Evolutionary conservation across 2,329 filamentous ascomycete genomes (phyloP), one percentile per base, ranked within the genome.

Genomic region (Nigrospora sphaerica): DNA sequence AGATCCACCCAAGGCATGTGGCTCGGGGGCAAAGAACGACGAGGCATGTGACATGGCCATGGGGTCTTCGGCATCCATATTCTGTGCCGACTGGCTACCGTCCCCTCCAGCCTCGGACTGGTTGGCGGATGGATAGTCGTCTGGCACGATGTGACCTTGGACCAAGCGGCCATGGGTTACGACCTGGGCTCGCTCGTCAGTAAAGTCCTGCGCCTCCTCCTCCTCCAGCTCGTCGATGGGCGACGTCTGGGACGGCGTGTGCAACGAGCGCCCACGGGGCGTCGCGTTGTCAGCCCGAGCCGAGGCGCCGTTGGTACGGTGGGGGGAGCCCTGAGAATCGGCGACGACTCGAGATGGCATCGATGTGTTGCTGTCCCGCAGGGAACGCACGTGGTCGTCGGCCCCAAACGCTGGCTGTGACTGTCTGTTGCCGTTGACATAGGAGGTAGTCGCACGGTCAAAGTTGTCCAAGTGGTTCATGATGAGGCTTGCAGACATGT

Each of bases 61-160:
- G 13, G 86, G 81, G 53, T 95, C 88, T 4, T 89, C 83, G n/a
- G 86, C 79, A 28, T 54, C 58, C 32, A 56, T 57, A 17, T 59
- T 55, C 31, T 54, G 57, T 1, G 74, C 35, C 9, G 39, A 73
- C 16, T 79, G 70, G 50, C 75, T 83, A 7, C 81, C 83, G 47
- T 79, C 80, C 10, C 77, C 78, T 13, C 53, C 54, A n/a, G 81
- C 77, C 10, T 82, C 81, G 17, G 85, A 92, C 51, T 80, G 74
- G 40, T 78, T 74, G 14, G 89, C 86, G 1, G 90, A 95, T 2
- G 86, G 86, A 59, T 90, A 92, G 62, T 95, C 86, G 62, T 96
- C 93, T 52, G 95, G 88, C 12, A 98, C 93, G 54, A 98, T 86
- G 62, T 97, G 93, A 13, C 93, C 93, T 57, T 96, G 90, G 10